Percentiles rank a stretch among this genome's conserved stretches.
These are phyloP conservation scores for Flaveria trinervia DNA, from an alignment of 129 eudicot species.

Conservation along the genomic window DNA sequence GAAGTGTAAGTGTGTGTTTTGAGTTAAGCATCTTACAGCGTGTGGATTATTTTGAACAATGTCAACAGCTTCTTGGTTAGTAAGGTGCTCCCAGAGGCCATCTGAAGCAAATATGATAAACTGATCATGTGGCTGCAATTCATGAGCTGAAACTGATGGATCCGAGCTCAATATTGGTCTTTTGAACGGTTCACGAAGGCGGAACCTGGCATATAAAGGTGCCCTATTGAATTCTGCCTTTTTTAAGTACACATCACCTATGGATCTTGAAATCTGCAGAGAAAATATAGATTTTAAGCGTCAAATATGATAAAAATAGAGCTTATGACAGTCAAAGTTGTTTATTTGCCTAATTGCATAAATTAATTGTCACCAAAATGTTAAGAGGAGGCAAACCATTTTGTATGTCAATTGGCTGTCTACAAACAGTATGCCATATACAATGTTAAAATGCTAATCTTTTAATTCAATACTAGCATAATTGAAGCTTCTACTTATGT, in stretches of 20 bases:
- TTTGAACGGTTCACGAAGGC: constrained; percentile 84
- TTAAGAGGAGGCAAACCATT: too few species aligned
- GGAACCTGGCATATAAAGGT: constrained; percentile 72
- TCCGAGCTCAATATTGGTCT: constrained; percentile 92
- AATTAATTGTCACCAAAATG: not conserved
- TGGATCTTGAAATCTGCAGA: constrained; percentile 82
- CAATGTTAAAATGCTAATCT: too few species aligned
- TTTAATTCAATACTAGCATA: too few species aligned
- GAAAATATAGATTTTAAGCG: not conserved
- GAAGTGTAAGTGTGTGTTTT: not conserved
- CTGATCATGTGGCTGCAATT: constrained; percentile 80
- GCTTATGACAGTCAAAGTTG: not conserved
- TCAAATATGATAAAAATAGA: not conserved
- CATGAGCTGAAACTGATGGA: constrained; percentile 71
- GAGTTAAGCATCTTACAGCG: constrained; percentile 50
- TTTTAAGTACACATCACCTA: constrained; percentile 85
- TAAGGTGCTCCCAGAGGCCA: constrained; percentile 97
- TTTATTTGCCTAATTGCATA: not conserved
- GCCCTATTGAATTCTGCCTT: constrained; percentile 90
- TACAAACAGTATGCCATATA: too few species aligned
- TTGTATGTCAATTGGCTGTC: too few species aligned
- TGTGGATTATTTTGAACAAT: constrained; percentile 77
- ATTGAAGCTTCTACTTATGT: too few species aligned
- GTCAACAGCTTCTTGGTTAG: constrained; percentile 94
- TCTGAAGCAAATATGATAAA: constrained; percentile 97